Conservation (phyloP, 352 stramenopile genomes). For the Pythium phragmiticola region DNA sequence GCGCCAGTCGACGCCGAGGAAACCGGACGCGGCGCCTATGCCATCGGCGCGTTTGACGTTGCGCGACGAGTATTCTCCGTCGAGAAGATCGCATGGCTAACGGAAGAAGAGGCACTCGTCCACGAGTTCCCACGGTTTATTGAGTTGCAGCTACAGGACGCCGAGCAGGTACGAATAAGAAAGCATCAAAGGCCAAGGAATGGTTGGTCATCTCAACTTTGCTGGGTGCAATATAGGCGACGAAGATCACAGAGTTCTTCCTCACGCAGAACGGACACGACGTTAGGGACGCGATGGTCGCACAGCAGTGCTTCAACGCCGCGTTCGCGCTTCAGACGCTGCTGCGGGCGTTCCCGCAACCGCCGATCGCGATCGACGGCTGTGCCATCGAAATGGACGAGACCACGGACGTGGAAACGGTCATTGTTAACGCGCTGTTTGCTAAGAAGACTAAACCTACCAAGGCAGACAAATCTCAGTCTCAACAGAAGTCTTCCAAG, state of each 20-base stretch:
- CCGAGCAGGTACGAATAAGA: constrained; percentile 32
- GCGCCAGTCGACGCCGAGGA: constrained; percentile 33
- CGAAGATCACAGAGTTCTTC: constrained; percentile 50
- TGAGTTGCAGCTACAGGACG: constrained; percentile 64
- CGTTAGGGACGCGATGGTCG: constrained; percentile 32
- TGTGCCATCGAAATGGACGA: constrained; percentile 45
- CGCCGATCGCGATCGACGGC: constrained; percentile 49
- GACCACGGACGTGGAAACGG: constrained; percentile 35
- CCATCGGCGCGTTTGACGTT: constrained; percentile 58
- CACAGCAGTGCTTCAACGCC: constrained; percentile 76
- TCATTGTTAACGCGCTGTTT: constrained; percentile 40
- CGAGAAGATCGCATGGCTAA: constrained; percentile 68
- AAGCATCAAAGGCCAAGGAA: not conserved
- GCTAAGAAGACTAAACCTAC: constrained; percentile 38
- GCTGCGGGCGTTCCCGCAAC: constrained; percentile 60
- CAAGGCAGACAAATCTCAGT: constrained; percentile 5
- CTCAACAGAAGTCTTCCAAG: constrained; percentile 28
- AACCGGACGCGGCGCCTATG: constrained; percentile 39
- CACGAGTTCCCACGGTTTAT: constrained; percentile 77
- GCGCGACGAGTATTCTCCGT: constrained; percentile 59
- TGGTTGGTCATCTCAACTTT: not conserved
- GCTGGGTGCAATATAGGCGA: constrained; percentile 22
- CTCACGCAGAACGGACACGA: constrained; percentile 58
- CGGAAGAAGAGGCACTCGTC: constrained; percentile 51
- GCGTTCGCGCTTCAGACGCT: constrained; percentile 78